A percentile compares a stretch with the other conserved stretches of the same genome.
Conservation (phyloP, 1,284 basidiomycete species). For the Tremellales sp. region DNA sequence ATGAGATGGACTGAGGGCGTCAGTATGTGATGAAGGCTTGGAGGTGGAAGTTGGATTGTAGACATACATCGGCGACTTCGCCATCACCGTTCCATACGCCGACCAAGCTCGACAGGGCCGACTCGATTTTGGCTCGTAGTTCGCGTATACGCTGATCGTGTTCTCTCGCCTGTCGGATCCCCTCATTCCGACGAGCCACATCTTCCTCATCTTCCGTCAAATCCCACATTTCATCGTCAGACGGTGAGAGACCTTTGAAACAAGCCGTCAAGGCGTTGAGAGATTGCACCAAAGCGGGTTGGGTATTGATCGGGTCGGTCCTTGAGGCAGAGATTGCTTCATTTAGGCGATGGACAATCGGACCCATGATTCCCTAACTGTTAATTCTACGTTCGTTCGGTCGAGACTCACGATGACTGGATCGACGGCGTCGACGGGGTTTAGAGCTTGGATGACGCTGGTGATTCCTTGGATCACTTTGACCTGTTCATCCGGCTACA, state of each 20-base stretch:
- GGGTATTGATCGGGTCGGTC: slow-evolving; percentile 10
- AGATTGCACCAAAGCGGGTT: slow-evolving; percentile 51
- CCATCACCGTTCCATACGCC: slow-evolving; percentile 71
- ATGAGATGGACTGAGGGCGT: slow-evolving; percentile 31
- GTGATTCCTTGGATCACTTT: slow-evolving; percentile 86
- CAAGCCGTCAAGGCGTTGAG: slow-evolving; percentile 74
- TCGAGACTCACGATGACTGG: slow-evolving; percentile 62
- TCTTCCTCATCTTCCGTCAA: slow-evolving; percentile 33
- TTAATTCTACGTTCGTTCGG: background rate
- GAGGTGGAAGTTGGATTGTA: background rate
- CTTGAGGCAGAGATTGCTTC: slow-evolving; percentile 57
- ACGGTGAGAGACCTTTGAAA: slow-evolving; percentile 74
- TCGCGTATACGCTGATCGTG: slow-evolving; percentile 59
- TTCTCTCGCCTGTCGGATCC: slow-evolving; percentile 53
- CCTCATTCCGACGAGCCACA: slow-evolving; percentile 5
- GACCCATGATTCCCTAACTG: slow-evolving; percentile 65
- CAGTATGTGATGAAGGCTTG: background rate
- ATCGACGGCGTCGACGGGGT: slow-evolving; percentile 66
- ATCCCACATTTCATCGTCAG: slow-evolving; percentile 61
- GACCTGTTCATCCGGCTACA: slow-evolving; percentile 78
- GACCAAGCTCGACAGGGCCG: slow-evolving; percentile 59
- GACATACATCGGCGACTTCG: slow-evolving; percentile 63
- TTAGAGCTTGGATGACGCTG: slow-evolving; percentile 81
- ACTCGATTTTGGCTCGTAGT: slow-evolving; percentile 62
- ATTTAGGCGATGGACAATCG: slow-evolving; percentile 66